Conservation (phyloP, 768 basidiomycete species). For the Tulasnella sp. region DNA sequence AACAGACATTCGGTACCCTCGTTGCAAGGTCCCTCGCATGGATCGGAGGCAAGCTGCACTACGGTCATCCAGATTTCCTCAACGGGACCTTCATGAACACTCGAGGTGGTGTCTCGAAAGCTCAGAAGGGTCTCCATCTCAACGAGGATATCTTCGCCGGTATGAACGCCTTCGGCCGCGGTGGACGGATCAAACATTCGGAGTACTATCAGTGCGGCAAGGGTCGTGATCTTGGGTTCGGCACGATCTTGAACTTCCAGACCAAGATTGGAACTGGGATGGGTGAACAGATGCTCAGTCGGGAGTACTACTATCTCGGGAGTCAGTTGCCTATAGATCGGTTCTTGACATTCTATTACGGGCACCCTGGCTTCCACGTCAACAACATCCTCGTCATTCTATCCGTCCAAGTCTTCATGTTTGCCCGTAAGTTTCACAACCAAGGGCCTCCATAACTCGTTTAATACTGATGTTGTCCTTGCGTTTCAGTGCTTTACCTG, state of each 20-base stretch:
- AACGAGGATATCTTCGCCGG: conserved; percentile 99
- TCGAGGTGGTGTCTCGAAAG: conserved; percentile 95
- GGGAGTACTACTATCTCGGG: conserved; percentile 97
- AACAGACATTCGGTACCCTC: conserved; percentile 97
- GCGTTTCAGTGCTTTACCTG: conserved; percentile 71
- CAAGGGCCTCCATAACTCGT: not conserved
- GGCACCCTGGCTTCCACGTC: conserved; percentile 98
- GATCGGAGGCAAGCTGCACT: conserved; percentile 97
- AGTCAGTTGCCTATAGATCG: conserved; percentile 95
- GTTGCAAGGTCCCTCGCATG: conserved; percentile 88
- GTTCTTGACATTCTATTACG: conserved; percentile 99
- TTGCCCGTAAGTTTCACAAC: conserved; percentile 56
- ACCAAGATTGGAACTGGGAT: conserved; percentile 99
- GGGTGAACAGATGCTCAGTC: conserved; percentile 98
- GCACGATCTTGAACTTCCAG: conserved; percentile 98
- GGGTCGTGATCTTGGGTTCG: conserved; percentile 96
- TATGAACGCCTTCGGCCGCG: conserved; percentile 96
- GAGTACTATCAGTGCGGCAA: conserved; percentile 99
- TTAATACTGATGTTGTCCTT: conserved; percentile 18
- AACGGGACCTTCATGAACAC: conserved; percentile 97
- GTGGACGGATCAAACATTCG: conserved; percentile 95
- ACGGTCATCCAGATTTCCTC: conserved; percentile 98
- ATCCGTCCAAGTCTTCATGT: conserved; percentile 89
- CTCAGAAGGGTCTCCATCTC: conserved; percentile 93
- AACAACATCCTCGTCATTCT: conserved; percentile 99